Conservation (phyloP, 441 rosid species). For the Pelargonium myrrhifolium region DNA sequence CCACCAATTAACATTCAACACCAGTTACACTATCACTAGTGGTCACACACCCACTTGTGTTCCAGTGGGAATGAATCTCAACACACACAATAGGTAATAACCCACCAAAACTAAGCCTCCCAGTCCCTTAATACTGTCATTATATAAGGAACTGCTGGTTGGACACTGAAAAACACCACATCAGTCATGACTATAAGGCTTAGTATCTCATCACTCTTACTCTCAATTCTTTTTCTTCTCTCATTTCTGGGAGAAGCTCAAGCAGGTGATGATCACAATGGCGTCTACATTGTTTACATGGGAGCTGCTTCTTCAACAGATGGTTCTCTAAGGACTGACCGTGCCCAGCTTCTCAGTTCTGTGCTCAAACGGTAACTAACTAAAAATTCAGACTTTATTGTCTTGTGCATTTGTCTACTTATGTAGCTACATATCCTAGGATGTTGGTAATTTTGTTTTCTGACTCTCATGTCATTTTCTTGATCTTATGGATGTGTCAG, state of each 20-base stretch:
- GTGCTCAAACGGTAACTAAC: slow-evolving; percentile 37
- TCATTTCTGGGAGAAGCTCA: slow-evolving; percentile 15
- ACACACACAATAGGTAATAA: too few relatives aligned
- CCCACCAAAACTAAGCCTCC: not conserved
- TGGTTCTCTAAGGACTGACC: slow-evolving; percentile 27
- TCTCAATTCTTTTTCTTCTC: slow-evolving; percentile 19
- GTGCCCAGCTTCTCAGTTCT: slow-evolving; percentile 45
- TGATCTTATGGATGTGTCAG: slow-evolving; percentile 22
- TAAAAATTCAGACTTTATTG: too few relatives aligned
- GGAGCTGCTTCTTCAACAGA: slow-evolving; percentile 44
- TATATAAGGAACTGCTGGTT: not conserved
- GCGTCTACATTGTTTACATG: slow-evolving; percentile 67
- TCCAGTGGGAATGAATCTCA: too few relatives aligned
- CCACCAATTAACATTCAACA: too few relatives aligned
- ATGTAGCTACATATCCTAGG: not conserved
- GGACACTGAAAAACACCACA: not conserved
- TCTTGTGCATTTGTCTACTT: not conserved
- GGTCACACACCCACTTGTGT: too few relatives aligned
- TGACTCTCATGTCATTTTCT: not conserved
- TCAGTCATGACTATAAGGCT: not conserved
- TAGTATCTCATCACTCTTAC: not conserved
- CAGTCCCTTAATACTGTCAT: too few relatives aligned
- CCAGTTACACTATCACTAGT: too few relatives aligned
- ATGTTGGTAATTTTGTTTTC: not conserved
- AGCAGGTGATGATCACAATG: slow-evolving; percentile 27